Base-by-base conservation (phyloP, 73 alveolate genomes). In the Paramecium primaurelia region DNA sequence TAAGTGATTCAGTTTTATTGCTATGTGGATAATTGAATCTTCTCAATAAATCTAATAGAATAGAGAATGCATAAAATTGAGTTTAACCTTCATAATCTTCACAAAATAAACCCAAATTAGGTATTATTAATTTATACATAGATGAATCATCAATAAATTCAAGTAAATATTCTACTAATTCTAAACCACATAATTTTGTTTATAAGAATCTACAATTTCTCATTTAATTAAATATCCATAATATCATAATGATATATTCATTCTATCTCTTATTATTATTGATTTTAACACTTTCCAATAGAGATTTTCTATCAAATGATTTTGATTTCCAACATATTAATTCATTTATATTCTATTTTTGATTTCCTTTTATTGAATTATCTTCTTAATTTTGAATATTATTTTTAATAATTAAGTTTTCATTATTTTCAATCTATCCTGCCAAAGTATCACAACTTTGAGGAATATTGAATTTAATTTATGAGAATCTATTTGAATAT, bases 11-110 rank as follows among this genome's bases (percentile, higher is more conserved):
- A 22, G 38, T 75, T 34, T 30, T 37, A 9, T 22, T n/a, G 2
- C 8, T 40, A 37, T 12, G 18, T 37, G 88, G 88, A 34, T 75
- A 32, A 11, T 34, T 40, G 6, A 14, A n/a, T 54, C 49, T 75
- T 32, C n/a, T 34, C 30, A 75, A 37, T 5, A 75, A 4, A 12
- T 75, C 49, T 37, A 75, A 38, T 2, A 75, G 40, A 4, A 75
- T 37, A 14, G 58, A 22, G 4, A 75, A 75, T 14, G 88, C 88
- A n/a, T 37, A 40, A 11, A 16, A 75, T 18, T 37, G 10, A 12
- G 49, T 45, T 38, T 75, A 40, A 11, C 49, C 34, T 75, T 75
- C 88, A 75, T 37, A 32, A 75, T 75, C 88, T 22, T 75, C 88
- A 34, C 42, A 4, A 9, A 75, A 37, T 32, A 16, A 34, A 75